phyloP scores from a whole-genome alignment of 306 rosid species.

The Boehmeria nivea region DNA sequence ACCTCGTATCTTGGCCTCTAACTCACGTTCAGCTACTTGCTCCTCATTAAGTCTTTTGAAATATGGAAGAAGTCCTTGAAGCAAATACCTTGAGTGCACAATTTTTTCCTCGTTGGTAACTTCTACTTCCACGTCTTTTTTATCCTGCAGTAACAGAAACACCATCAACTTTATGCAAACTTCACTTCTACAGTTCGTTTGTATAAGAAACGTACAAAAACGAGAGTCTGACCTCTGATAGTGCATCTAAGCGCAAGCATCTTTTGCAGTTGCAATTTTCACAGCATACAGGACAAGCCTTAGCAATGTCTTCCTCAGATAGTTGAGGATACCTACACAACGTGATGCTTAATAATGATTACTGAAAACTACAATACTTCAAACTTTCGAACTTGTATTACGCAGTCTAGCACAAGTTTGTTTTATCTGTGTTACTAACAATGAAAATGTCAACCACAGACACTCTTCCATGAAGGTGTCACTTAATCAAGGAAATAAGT shows the following conservation, averaged over 20 bases:
- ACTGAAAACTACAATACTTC: background rate
- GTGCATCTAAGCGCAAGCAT: slow-evolving; percentile 48
- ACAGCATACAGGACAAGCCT: slow-evolving; percentile 68
- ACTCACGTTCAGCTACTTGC: slow-evolving; percentile 46
- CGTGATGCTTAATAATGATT: background rate
- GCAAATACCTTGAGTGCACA: slow-evolving; percentile 40
- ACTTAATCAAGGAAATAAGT: background rate
- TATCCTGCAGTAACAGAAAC: slow-evolving; percentile 24
- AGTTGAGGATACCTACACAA: slow-evolving; percentile 59
- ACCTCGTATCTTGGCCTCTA: slow-evolving; percentile 72
- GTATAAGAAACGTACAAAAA: background rate
- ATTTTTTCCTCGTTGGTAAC: background rate
- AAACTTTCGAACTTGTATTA: too few species aligned
- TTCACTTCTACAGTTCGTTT: background rate
- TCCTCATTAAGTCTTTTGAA: slow-evolving; percentile 52
- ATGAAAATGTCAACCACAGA: too few species aligned
- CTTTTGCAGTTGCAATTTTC: slow-evolving; percentile 82
- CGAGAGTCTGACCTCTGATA: slow-evolving; percentile 33
- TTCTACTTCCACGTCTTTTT: slow-evolving; percentile 4
- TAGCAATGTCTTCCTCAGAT: slow-evolving; percentile 43
- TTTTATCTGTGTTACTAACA: too few species aligned
- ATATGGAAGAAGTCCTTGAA: slow-evolving; percentile 55
- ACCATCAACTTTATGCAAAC: background rate
- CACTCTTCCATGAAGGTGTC: background rate
- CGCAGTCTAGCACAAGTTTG: too few species aligned